Conservation (phyloP, 257 asterid genomes). For the Parsonsia alboflavescens region DNA sequence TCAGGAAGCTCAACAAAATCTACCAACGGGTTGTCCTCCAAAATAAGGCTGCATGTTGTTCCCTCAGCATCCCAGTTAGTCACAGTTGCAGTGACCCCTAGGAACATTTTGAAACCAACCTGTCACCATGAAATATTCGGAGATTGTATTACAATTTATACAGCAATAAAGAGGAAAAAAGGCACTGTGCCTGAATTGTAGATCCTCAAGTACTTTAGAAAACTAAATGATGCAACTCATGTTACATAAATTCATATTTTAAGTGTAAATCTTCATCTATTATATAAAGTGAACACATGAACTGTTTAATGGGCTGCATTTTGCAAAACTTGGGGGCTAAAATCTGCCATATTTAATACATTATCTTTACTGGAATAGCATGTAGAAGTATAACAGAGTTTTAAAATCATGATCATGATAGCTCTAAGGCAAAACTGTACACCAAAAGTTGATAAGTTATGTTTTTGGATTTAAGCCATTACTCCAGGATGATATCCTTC, state of each 20-base stretch:
- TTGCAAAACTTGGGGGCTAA: not conserved
- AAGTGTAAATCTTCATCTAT: not conserved
- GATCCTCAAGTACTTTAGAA: not conserved
- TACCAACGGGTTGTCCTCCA: constrained; percentile 93
- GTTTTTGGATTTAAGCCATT: not conserved
- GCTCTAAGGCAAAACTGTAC: not conserved
- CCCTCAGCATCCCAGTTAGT: constrained; percentile 88
- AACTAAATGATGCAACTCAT: not conserved
- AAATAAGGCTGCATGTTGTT: constrained; percentile 82
- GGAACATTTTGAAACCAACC: constrained; percentile 94
- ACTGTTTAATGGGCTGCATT: not conserved
- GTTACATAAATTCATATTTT: not conserved
- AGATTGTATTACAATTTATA: not conserved
- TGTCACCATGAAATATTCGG: constrained; percentile 16
- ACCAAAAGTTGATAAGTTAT: not conserved
- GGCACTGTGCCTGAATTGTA: not conserved
- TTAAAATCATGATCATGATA: not conserved
- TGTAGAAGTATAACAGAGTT: not conserved
- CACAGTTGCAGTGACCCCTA: constrained; percentile 81
- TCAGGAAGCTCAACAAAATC: constrained; percentile 99
- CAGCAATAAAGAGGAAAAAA: not conserved
- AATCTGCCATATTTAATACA: not conserved
- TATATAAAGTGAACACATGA: not conserved
- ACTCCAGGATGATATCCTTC: not conserved
- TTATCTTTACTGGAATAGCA: not conserved